phyloP scores from a whole-genome alignment of 192 early-diverging fungal genomes.

The Chytriomyces confervae region DNA sequence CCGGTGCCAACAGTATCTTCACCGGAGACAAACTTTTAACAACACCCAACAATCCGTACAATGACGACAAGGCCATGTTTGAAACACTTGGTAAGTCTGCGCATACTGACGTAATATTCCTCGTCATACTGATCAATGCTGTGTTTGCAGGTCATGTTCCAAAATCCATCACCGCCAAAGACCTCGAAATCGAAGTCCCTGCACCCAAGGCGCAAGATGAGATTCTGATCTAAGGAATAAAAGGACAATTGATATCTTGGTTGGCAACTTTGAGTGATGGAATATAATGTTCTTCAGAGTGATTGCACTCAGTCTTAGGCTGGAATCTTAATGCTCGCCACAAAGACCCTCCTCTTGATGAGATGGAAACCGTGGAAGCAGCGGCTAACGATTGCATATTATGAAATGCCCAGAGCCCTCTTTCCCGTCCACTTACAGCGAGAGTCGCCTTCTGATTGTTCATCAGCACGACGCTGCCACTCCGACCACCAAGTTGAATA shows the following conservation, averaged over 20 bases:
- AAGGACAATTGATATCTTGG: not conserved
- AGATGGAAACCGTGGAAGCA: too few species aligned
- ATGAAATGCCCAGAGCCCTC: too few species aligned
- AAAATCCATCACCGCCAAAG: not conserved
- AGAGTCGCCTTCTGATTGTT: too few species aligned
- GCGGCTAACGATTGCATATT: too few species aligned
- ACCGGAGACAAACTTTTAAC: constrained; percentile 84
- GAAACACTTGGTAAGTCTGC: constrained; percentile 56
- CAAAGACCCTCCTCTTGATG: too few species aligned
- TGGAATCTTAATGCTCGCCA: too few species aligned
- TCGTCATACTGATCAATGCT: not conserved
- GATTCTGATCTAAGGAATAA: not conserved
- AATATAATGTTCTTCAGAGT: too few species aligned
- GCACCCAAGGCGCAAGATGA: not conserved
- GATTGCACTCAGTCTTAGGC: too few species aligned
- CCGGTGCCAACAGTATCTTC: constrained; percentile 85
- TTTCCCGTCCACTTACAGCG: too few species aligned
- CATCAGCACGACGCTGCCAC: too few species aligned
- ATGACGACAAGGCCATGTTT: constrained; percentile 77
- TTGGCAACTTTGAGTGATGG: too few species aligned
- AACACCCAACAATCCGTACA: constrained; percentile 77
- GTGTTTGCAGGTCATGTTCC: constrained; percentile 7
- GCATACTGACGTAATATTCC: not conserved
- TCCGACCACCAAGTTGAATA: too few species aligned
- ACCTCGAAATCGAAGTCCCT: not conserved